A percentile compares a stretch with the other conserved stretches of the same genome.
Evolutionary conservation across 179 eudicot species (phyloP).

Genomic region (Dionaea muscipula): DNA sequence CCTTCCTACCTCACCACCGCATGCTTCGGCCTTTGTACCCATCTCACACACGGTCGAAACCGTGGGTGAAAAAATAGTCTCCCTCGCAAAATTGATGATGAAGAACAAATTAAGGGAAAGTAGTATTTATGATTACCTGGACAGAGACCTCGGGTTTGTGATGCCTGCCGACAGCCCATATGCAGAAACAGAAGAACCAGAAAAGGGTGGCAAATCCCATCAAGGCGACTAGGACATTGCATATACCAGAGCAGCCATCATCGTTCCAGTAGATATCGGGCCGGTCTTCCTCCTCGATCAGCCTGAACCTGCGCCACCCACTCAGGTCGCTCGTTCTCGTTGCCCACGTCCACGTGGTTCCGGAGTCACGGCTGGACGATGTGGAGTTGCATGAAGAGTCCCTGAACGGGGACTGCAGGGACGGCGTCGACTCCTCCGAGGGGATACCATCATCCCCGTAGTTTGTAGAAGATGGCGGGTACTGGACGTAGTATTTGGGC

Average conservation of each 20-base stretch:
- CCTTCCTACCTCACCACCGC: not conserved
- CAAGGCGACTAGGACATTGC: conserved; percentile 15
- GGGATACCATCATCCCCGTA: too few species aligned
- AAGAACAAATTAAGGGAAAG: not conserved
- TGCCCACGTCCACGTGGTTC: too few species aligned
- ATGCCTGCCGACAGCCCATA: conserved; percentile 50
- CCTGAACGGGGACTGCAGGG: too few species aligned
- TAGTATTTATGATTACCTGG: conserved; percentile 21
- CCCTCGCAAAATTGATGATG: too few species aligned
- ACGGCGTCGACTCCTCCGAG: too few species aligned
- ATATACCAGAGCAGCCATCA: conserved; percentile 18
- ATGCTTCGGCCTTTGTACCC: not conserved
- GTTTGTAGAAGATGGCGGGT: too few species aligned
- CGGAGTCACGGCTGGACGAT: too few species aligned
- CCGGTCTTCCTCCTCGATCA: conserved; percentile 16
- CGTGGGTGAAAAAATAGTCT: not conserved
- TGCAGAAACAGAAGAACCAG: conserved; percentile 27
- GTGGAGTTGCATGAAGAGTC: too few species aligned
- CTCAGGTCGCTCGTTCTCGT: too few species aligned
- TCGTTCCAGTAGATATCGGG: conserved; percentile 17
- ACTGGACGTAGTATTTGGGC: too few species aligned
- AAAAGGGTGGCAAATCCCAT: conserved; percentile 22
- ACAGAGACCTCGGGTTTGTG: conserved; percentile 27
- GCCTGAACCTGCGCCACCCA: too few species aligned
- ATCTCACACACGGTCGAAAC: not conserved